These are phyloP conservation scores for Tubosaeta sp. DNA, from an alignment of 768 basidiomycete genomes.

Conservation along the genomic window DNA sequence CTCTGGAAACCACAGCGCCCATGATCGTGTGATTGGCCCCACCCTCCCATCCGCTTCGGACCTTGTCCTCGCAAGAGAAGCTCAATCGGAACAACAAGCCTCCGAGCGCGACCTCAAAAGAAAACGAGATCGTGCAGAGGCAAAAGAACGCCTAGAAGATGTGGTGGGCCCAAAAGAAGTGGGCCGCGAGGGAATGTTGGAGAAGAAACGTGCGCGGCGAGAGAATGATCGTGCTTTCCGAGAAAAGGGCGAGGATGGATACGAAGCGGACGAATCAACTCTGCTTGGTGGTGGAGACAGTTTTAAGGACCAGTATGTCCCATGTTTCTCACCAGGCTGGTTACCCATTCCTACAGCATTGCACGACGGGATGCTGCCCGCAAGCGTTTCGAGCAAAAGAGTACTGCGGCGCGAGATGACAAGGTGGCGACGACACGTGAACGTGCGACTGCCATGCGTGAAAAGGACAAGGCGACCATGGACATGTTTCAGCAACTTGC, in stretches of 20 bases:
- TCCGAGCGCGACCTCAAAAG: constrained; percentile 56
- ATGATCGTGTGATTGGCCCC: constrained; percentile 53
- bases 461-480: constrained; percentile 91
- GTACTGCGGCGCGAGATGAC: constrained; percentile 40
- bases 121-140: constrained; percentile 63
- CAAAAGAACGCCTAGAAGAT: constrained; percentile 70
- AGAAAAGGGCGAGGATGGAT: constrained; percentile 68
- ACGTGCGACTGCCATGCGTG: constrained; percentile 55
- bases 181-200: constrained; percentile 80
- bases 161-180: constrained; percentile 75
- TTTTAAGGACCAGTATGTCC: constrained; percentile 69
- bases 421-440: constrained; percentile 52
- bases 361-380: constrained; percentile 72
- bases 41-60: constrained; percentile 67
- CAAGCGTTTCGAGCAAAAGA: constrained; percentile 55
- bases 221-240: constrained; percentile 68
- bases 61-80: constrained; percentile 65
- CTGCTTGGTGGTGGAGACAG: constrained; percentile 81
- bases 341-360: constrained; percentile 45
- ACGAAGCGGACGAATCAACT: constrained; percentile 74
- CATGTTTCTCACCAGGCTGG: neutral
- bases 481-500: constrained; percentile 93
- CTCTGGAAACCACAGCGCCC: constrained; percentile 8
- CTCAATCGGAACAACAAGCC: constrained; percentile 45
- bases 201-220: constrained; percentile 75